Base-by-base conservation (phyloP, 331 rosid species). In the Malus hybrid region DNA sequence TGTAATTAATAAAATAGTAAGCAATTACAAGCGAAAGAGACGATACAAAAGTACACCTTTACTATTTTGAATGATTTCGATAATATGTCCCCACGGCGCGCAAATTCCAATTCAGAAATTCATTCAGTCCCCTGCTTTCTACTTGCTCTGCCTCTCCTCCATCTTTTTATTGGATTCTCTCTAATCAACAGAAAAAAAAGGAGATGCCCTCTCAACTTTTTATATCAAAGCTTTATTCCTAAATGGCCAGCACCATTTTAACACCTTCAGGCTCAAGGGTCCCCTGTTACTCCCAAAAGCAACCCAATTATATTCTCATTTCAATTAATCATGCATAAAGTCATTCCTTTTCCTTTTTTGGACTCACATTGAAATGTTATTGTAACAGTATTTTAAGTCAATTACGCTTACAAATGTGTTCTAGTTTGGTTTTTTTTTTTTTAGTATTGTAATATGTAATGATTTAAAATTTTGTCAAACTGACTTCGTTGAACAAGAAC, bases 171-270 rank as follows among this genome's bases (percentile, higher is more conserved):
- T 80, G 93, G 97, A 88, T 91, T 85, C 93, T 86, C 81, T 75
- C 66, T 8, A 52, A 52, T 18, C 14, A 59, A 22, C 27, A 2
- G 3, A 5, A 59, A 22, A 24, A 24, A 22, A 22, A 0, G 61
- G 60, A 31, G 10, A 52, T 52, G 57, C 57, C 8, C 4, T 52
- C 20, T 52, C 20, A 52, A 18, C 0, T 52, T 52, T 52, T 52
- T 19, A 18, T 52, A 18, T 18, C 57, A 18, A 52, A 52, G 10
- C 20, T 52, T 52, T 52, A 16, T 18, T 18, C 20, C 57, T 52
- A 52, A 89, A 84, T 93, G 96, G 89, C 91, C 79, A 89, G 86
- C 96, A 91, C 87, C 88, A 42, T 42, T 42, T 42, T 42, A 42
- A 42, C 48, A 10, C 48, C 48, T 1, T 42, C 48, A 10, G 48